phyloP scores from a whole-genome alignment of 768 basidiomycete genomes.

The Rhizopogon vesiculosus region DNA sequence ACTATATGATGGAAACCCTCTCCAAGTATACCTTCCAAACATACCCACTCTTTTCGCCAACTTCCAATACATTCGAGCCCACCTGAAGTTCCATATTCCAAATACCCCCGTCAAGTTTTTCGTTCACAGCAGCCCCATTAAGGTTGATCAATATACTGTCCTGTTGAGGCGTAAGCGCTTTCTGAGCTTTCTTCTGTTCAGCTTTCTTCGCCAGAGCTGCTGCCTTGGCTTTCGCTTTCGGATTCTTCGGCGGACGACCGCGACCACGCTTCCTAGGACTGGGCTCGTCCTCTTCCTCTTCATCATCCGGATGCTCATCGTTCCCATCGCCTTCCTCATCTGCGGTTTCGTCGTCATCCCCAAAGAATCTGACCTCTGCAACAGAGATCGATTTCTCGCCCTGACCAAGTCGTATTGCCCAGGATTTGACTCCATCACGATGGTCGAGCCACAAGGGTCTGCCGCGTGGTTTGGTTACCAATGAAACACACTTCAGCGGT shows the following conservation, averaged over 20 bases:
- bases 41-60: constrained; percentile 67
- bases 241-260: constrained; percentile 28
- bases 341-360: constrained; percentile 55
- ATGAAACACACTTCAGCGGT: constrained; percentile 48
- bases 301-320: constrained; percentile 43
- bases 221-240: constrained; percentile 28
- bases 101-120: constrained; percentile 41
- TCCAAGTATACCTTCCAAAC: constrained; percentile 70
- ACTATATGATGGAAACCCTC: constrained; percentile 27
- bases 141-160: constrained; percentile 61
- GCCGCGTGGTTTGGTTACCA: constrained; percentile 55
- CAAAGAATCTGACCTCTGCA: constrained; percentile 47
- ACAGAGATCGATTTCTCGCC: constrained; percentile 56
- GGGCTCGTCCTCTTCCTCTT: constrained; percentile 31
- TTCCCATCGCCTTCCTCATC: constrained; percentile 45
- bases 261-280: constrained; percentile 39
- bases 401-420: constrained; percentile 60
- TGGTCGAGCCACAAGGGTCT: constrained; percentile 57
- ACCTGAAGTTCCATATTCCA: constrained; percentile 61
- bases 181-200: constrained; percentile 41
- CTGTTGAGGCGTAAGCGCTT: constrained; percentile 28
- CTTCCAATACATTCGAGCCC: constrained; percentile 62
- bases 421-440: constrained; percentile 67
- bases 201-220: constrained; percentile 28
- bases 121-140: constrained; percentile 49